Evolutionary conservation across 1,139 yeast species (phyloP), one percentile per base, ranked within the genome.

Genomic region (Blastobotrys indianensis): DNA sequence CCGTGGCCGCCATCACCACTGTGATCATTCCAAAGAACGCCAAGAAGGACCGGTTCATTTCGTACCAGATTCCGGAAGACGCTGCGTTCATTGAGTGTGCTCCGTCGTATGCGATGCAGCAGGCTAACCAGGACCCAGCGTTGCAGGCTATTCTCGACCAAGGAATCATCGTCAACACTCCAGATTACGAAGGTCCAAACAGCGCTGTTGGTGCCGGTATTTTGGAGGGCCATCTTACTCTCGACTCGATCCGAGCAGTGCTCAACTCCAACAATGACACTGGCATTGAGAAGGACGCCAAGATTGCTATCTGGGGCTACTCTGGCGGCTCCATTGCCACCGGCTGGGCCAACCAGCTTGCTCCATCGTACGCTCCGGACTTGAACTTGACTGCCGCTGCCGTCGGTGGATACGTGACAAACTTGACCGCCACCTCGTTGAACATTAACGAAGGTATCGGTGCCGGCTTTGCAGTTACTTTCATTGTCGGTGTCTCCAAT

Each of bases 271-370:
- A 48, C 2, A 42, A 48, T 31, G 38, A 46, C 33, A 37, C 53
- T n/a, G 49, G 47, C 10, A 32, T 46, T 25, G 28, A 40, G 16
- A 34, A 49, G 39, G 45, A 50, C 23, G 44, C 57, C 31, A 46
- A 43, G 17, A 39, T 49, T 15, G 63, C 54, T 11, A 46, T 60
- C 44, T 56, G 55, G 54, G 66, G 66, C 6, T 62, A 59, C 55
- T 60, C 64, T 9, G 64, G 64, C 8, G 65, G 62, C 15, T 57
- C 63, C 1, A 44, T 54, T 25, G 62, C 65, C 9, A 35, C 62
- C 25, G 66, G 63, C 13, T 60, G 61, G 61, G 65, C 65, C 2
- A 61, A 61, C 6, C 59, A 61, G 51, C 47, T 60, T 31, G 59
- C 57, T 28, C 45, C 45, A 4, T 7, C 44, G 10, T 62, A 62